Evolutionary conservation across 768 basidiomycete genomes (phyloP).

Genomic region (Chalciporus pseudorubinellus): DNA sequence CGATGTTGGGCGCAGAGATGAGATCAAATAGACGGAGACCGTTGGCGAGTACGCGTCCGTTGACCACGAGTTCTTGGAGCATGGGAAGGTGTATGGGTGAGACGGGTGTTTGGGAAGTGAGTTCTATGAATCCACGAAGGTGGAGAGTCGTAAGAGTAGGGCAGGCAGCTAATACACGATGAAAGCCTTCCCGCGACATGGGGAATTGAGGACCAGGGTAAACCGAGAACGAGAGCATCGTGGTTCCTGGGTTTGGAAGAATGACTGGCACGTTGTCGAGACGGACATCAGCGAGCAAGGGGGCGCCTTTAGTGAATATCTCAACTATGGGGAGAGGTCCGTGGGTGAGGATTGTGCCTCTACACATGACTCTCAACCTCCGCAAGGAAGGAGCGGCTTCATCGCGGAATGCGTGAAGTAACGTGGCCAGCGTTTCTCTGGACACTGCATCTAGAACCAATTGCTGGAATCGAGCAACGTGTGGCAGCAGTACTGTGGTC

Average conservation of each 20-base stretch:
- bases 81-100: constrained; percentile 22
- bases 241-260: constrained; percentile 19
- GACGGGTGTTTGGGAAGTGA: constrained; percentile 16
- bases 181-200: constrained; percentile 24
- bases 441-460: constrained; percentile 31
- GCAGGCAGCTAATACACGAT: constrained; percentile 19
- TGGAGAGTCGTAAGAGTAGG: constrained; percentile 24
- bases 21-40: constrained; percentile 33
- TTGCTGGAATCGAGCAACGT: constrained; percentile 28
- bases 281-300: constrained; percentile 31
- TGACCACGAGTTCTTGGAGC: constrained; percentile 31
- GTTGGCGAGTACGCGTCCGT: constrained; percentile 28
- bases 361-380: constrained; percentile 29
- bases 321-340: constrained; percentile 23
- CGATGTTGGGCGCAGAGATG: constrained; percentile 32
- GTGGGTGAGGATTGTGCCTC: constrained; percentile 27
- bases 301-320: constrained; percentile 33
- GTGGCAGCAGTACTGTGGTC: constrained; percentile 27
- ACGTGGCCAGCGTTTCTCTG: constrained; percentile 26
- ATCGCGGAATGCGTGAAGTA: constrained; percentile 24
- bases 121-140: constrained; percentile 33
- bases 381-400: constrained; percentile 26
- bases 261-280: constrained; percentile 31
- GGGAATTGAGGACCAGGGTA: constrained; percentile 34
- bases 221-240: constrained; percentile 32